A percentile compares a stretch with the other conserved stretches of the same genome.
Conservation (phyloP, 2,329 filamentous ascomycete genomes). For the Penicillium olsonii region DNA sequence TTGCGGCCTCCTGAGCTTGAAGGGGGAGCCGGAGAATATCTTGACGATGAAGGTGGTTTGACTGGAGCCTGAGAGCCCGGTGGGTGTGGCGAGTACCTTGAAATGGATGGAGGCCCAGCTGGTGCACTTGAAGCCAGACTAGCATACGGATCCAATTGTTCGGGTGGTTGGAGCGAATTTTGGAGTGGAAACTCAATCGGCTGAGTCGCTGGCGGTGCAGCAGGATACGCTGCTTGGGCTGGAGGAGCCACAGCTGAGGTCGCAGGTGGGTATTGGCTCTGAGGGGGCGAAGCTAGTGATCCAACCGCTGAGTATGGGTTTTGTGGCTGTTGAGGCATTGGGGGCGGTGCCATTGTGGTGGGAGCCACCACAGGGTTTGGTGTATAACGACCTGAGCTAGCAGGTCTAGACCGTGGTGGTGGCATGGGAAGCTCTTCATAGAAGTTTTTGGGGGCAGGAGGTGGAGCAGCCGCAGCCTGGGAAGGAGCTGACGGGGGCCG, state of each 20-base stretch:
- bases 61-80: constrained; percentile 31
- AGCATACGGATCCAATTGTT: constrained; percentile 35
- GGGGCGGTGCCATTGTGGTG: neutral
- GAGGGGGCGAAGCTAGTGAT: neutral
- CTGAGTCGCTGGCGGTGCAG: constrained; percentile 24
- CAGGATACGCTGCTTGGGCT: constrained; percentile 7
- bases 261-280: neutral
- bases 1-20: constrained; percentile 30
- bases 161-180: constrained; percentile 33
- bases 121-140: constrained; percentile 30
- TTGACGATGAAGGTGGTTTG: constrained; percentile 40
- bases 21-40: constrained; percentile 51
- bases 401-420: constrained; percentile 61
- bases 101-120: constrained; percentile 31
- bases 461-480: constrained; percentile 13
- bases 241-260: neutral
- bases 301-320: neutral
- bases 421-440: constrained; percentile 74
- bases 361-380: constrained; percentile 34
- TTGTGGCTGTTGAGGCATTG: neutral
- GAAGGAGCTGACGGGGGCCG: constrained; percentile 19
- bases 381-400: constrained; percentile 45
- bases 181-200: constrained; percentile 16
- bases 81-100: constrained; percentile 47
- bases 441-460: constrained; percentile 55